Evolutionary conservation across 2,329 filamentous ascomycete genomes (phyloP), one percentile per base, ranked within the genome.

Genomic region (Trematosphaeria pertusa): DNA sequence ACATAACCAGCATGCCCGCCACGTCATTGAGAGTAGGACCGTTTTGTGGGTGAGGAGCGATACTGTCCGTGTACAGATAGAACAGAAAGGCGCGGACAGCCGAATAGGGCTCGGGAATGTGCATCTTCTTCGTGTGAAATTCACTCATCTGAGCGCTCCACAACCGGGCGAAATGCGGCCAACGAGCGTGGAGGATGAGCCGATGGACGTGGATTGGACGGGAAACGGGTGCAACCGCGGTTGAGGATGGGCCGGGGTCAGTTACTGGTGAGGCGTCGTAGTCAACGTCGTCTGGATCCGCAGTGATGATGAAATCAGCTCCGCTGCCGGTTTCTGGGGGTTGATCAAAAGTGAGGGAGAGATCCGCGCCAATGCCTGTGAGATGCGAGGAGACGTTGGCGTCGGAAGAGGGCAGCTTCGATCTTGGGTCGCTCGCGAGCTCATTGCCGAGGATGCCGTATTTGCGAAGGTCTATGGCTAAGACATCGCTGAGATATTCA

Each of bases 81-180:
- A 94, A 93, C 20, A 99, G 80, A 67, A 99, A 99, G 0, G 93
- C 91, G 59, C 90, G 91, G 36, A 99, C 94, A 0, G 96, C 91
- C 1, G 86, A 87, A 72, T 97, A 97, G 1, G 93, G 92, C 65
- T 99, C 95, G 0, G 94, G 93, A 34, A 99, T 96, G 73, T 99
- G 93, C 88, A 99, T 94, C 72, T 89, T 91, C 65, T 94, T 94
- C 12, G 91, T 94, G 69, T 99, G 94, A 64, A 95, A 99, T 70
- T 99, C 94, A 10, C 89, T 87, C 94, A 99, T 99, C 66, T 97
- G 91, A 4, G 93, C 86, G 40, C 88, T 87, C 77, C 96, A 97
- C 2, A 99, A 78, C 12, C 94, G 87, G 31, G 88, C 86, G 75
- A 99, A 99, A 72, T 99, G 94, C 20, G 94, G 92, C 94, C 94